Base-by-base conservation (phyloP, 2,329 filamentous ascomycete species). In the Fusarium euwallaceae region DNA sequence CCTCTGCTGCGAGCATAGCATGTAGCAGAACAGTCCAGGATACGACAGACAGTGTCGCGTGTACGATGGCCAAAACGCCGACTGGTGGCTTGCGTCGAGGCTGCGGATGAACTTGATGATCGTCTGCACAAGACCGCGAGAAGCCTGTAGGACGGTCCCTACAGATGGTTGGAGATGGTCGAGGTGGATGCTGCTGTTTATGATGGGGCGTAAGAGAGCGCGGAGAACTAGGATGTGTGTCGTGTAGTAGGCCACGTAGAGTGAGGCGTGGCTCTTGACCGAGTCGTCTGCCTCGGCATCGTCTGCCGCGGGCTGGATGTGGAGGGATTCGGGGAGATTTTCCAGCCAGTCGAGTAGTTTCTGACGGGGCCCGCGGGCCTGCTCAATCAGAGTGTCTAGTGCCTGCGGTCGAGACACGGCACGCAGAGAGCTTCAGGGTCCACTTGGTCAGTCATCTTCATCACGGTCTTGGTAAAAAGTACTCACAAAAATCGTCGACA, bases 101-200 rank as follows among this genome's bases (percentile, higher is more conserved):
- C 32, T 36, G 9, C 53, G 53, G n/a, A 58, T 58, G 53, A 58
- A 58, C 12, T 58, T 58, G 53, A 58, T 58, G 53, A 58, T 29
- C 0, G 53, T 58, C 20, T 58, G 53, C 4, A 58, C 29, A n/a
- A 58, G 53, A 22, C 53, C 53, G 8, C 53, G 32, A 0, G 53
- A 58, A 6, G 53, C 53, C 17, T 58, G 53, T 3, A 58, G 53
- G 2, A 58, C 53, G 11, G 53, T 37, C 0, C 34, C 53, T 34
- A 58, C 53, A 17, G 53, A 58, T 0, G 53, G 53, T 0, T 37
- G 53, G 7, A 36, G 20, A 17, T 34, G 53, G 14, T 37, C 53
- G 4, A 58, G 53, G 14, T 24, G 53, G 20, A n/a, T 24, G 14
- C 22, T 58, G 20, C 34, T 58, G 14, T 37, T 58, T 14, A 58